Conservation (phyloP, 2,329 filamentous ascomycete species). For the Xylaria sp. region DNA sequence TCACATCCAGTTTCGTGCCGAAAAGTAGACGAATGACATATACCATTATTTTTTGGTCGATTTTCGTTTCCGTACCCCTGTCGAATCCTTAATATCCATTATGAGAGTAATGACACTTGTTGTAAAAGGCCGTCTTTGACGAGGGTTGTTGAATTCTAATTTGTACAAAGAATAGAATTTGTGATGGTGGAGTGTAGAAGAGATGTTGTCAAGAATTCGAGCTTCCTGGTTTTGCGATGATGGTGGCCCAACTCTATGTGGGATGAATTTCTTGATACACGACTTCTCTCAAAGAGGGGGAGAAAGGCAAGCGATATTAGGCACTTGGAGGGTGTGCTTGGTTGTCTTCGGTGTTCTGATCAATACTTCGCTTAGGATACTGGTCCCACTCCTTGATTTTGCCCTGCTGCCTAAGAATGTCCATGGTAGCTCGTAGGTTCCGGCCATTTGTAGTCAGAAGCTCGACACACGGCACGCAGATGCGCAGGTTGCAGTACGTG, state of each 20-base stretch:
- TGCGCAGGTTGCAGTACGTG: constrained; percentile 61
- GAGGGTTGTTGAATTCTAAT: constrained; percentile 11
- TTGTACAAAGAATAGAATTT: constrained; percentile 33
- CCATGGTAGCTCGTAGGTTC: constrained; percentile 57
- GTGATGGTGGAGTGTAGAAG: constrained; percentile 2
- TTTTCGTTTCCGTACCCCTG: constrained; percentile 2
- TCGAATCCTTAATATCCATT: constrained; percentile 24
- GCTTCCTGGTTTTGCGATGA: neutral
- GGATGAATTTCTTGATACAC: neutral
- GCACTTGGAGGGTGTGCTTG: neutral
- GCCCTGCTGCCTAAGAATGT: constrained; percentile 45
- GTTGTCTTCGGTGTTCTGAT: neutral
- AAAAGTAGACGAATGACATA: neutral
- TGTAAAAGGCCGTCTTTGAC: constrained; percentile 19
- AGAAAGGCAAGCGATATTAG: neutral
- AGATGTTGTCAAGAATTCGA: neutral
- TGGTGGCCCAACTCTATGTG: neutral
- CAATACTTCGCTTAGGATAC: constrained; percentile 18
- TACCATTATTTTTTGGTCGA: neutral
- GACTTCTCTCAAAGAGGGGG: neutral
- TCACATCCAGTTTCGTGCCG: neutral
- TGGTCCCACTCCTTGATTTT: constrained; percentile 27
- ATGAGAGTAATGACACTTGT: neutral
- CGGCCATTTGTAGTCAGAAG: constrained; percentile 55
- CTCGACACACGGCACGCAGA: constrained; percentile 61